Conservation (phyloP, 345 rosid genomes). For the Dipteronia sinensis region DNA sequence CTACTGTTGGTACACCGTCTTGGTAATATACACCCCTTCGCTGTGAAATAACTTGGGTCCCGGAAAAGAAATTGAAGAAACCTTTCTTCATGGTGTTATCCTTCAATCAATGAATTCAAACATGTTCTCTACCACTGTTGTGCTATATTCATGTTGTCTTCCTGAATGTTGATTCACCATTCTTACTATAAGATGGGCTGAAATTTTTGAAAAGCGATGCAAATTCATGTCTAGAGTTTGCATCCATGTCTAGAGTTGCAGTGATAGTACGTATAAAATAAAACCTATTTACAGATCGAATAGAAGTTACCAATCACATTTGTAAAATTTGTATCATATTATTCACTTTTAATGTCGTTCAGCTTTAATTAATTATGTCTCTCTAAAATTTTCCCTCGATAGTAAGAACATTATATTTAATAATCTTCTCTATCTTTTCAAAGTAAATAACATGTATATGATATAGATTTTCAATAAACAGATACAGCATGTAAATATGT, state of each 20-base stretch:
- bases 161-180: not conserved
- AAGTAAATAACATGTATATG: too few relatives aligned
- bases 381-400: too few relatives aligned
- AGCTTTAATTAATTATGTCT: not conserved
- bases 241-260: not conserved
- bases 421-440: too few relatives aligned
- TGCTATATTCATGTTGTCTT: not conserved
- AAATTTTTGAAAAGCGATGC: not conserved
- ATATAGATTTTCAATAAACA: too few relatives aligned
- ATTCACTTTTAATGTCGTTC: not conserved
- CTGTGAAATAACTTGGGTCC: not conserved
- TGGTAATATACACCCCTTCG: constrained; percentile 30
- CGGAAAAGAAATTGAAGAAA: not conserved
- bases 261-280: not conserved
- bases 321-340: not conserved
- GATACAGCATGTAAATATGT: too few relatives aligned
- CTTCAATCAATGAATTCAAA: not conserved
- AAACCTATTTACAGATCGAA: not conserved
- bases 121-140: not conserved
- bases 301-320: not conserved
- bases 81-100: not conserved
- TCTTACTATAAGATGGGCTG: not conserved
- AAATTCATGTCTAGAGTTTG: too few relatives aligned
- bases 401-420: too few relatives aligned
- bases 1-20: constrained; percentile 44